Percentiles rank a stretch among this genome's conserved stretches.
Evolutionary conservation across 257 asterid genomes (phyloP).

Genomic region (Leonotis leonurus): DNA sequence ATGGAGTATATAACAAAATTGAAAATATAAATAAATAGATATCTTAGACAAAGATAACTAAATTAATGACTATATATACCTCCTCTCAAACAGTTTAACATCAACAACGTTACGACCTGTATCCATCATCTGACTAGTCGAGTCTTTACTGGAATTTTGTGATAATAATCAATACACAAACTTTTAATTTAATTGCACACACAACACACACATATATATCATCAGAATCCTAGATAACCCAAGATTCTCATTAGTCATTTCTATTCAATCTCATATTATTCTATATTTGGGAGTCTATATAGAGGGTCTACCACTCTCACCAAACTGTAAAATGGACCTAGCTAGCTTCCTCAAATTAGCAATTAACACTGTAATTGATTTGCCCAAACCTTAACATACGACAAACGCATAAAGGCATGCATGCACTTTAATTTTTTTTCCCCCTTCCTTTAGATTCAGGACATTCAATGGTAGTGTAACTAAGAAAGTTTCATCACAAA

Average conservation of each 20-base stretch:
- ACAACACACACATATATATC: no score
- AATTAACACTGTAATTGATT: background rate
- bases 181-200: background rate
- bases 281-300: background rate
- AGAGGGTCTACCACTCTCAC: conserved; percentile 7
- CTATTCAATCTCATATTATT: conserved; percentile 5
- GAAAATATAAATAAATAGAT: no score
- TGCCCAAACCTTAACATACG: conserved; percentile 10
- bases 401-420: conserved; percentile 27
- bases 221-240: conserved; percentile 6
- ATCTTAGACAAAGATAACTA: no score
- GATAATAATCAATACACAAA: background rate
- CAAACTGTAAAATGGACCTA: conserved; percentile 3
- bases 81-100: no score
- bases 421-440: background rate
- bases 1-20: no score
- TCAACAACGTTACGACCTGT: background rate
- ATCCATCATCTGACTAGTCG: no score
- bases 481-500: no score
- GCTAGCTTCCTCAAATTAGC: background rate
- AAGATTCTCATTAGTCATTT: conserved; percentile 3
- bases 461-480: no score
- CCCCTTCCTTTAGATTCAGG: no score
- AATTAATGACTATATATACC: no score
- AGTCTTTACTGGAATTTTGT: no score